Evolutionary conservation across 495 filamentous ascomycete genomes (phyloP).

Genomic region (Penicillium coprophilum): DNA sequence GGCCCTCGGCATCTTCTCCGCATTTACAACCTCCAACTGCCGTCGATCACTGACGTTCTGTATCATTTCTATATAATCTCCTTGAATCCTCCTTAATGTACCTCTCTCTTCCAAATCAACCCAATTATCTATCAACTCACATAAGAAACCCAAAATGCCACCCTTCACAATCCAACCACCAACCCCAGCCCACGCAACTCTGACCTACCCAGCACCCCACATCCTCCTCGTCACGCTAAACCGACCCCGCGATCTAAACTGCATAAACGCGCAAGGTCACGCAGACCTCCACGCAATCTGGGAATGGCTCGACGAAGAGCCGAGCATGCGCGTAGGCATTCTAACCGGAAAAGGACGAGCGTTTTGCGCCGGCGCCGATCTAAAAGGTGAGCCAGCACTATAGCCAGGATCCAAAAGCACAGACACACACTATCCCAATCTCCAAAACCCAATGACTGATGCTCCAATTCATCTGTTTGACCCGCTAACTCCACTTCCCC

Average conservation of each 20-base stretch:
- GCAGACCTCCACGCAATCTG: slow-evolving; percentile 53
- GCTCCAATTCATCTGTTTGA: not conserved
- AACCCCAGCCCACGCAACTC: slow-evolving; percentile 34
- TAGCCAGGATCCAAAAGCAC: not conserved
- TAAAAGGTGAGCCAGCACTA: slow-evolving; percentile 42
- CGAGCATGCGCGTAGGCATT: slow-evolving; percentile 53
- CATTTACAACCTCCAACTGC: slow-evolving; percentile 18
- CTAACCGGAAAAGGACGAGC: slow-evolving; percentile 56
- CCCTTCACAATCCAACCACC: slow-evolving; percentile 40
- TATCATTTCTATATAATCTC: not conserved
- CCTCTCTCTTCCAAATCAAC: not conserved
- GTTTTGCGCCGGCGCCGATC: slow-evolving; percentile 60
- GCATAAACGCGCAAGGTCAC: slow-evolving; percentile 52
- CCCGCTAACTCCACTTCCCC: not conserved
- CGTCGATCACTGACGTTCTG: not conserved
- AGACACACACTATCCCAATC: not conserved
- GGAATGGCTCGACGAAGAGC: slow-evolving; percentile 58
- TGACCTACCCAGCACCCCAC: slow-evolving; percentile 49
- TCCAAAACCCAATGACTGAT: not conserved
- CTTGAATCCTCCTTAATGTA: not conserved
- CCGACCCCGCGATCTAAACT: slow-evolving; percentile 48
- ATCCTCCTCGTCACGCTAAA: slow-evolving; percentile 51
- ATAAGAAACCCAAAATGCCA: slow-evolving; percentile 17
- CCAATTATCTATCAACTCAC: not conserved
- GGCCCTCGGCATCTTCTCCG: slow-evolving; percentile 38